Evolutionary conservation across 2,329 filamentous ascomycete species (phyloP).

Genomic region (Pseudogymnoascus sp.): DNA sequence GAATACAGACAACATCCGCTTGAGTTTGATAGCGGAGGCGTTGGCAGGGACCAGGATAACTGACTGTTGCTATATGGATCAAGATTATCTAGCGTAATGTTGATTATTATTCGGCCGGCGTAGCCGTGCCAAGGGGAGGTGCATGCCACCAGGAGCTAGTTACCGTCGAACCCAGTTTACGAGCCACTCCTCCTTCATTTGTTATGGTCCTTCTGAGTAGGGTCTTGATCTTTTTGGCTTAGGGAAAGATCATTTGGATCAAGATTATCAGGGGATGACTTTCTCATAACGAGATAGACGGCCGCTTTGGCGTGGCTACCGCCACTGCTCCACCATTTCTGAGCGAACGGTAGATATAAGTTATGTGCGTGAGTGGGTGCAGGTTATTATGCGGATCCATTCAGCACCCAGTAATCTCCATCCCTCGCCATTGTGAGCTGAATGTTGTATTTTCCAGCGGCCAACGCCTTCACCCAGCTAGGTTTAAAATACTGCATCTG

Average conservation of each 20-base stretch:
- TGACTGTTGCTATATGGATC: constrained; percentile 83
- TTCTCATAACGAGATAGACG: constrained; percentile 93
- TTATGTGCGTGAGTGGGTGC: background rate
- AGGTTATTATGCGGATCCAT: constrained; percentile 58
- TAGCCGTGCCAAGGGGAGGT: no score
- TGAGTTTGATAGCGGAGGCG: constrained; percentile 43
- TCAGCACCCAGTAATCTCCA: constrained; percentile 82
- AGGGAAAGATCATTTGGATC: no score
- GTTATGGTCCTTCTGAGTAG: no score
- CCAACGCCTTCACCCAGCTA: constrained; percentile 65
- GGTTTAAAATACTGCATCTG: constrained; percentile 71
- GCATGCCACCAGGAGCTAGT: no score
- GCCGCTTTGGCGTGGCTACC: constrained; percentile 86
- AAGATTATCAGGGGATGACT: constrained; percentile 63
- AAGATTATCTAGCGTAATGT: no score
- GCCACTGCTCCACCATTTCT: constrained; percentile 99
- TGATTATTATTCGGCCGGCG: no score
- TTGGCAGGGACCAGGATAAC: constrained; percentile 75
- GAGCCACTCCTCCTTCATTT: no score
- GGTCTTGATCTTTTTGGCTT: no score
- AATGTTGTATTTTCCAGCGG: constrained; percentile 86
- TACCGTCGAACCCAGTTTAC: no score
- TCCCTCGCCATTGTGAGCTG: constrained; percentile 73
- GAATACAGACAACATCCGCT: constrained; percentile 58
- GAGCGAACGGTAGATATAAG: constrained; percentile 16